A percentile compares a stretch with the other conserved stretches of the same genome.
Conservation (phyloP, 176 grass and related monocot genomes). For the Eragrostis nindensis region DNA sequence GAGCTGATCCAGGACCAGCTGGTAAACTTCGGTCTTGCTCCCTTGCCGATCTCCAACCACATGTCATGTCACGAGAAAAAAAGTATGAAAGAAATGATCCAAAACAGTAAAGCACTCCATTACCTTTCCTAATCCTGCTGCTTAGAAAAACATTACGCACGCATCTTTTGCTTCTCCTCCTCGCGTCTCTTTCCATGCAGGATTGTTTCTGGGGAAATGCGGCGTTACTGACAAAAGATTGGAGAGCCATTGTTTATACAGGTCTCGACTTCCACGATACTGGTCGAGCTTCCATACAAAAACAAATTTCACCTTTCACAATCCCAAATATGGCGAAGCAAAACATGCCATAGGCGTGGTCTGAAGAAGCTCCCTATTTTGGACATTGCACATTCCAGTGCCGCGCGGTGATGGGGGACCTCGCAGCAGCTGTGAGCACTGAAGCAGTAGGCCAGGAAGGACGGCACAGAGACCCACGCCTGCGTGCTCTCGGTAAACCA, state of each 20-base stretch:
- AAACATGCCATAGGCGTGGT: constrained; percentile 1
- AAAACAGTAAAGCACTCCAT: background rate
- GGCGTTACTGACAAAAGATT: background rate
- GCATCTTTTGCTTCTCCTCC: constrained; percentile 30
- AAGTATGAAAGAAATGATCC: background rate
- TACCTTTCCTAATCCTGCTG: background rate
- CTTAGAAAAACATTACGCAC: background rate
- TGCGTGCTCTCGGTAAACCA: constrained; percentile 30
- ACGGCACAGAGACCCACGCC: constrained; percentile 30
- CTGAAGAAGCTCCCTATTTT: background rate
- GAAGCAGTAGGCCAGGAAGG: background rate
- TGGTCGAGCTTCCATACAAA: background rate
- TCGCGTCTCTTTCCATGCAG: background rate
- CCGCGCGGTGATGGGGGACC: background rate
- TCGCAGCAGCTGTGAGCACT: no score
- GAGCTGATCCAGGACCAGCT: constrained; percentile 1
- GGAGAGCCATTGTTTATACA: background rate
- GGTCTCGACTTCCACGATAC: background rate
- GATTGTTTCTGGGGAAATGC: background rate
- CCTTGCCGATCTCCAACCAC: background rate
- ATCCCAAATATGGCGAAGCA: background rate
- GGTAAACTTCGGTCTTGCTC: background rate
- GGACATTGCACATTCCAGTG: background rate
- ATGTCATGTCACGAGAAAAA: background rate
- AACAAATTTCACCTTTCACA: background rate